Evolutionary conservation across 192 early-diverging fungal genomes (phyloP).

Genomic region (Podila clonocystis): DNA sequence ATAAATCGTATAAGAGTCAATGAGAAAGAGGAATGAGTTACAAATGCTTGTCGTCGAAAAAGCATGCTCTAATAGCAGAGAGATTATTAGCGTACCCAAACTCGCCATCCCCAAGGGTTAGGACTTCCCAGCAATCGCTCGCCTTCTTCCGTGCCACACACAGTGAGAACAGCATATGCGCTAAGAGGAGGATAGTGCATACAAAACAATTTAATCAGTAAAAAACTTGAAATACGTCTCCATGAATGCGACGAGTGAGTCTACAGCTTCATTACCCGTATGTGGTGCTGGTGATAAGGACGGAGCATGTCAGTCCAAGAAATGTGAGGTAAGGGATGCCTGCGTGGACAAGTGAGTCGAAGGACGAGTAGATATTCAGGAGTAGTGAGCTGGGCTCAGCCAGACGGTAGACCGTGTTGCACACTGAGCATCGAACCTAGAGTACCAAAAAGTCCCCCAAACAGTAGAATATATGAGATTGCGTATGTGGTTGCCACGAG

Average conservation of each 20-base stretch:
- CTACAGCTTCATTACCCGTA: conserved; percentile 57
- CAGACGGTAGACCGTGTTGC: conserved; percentile 69
- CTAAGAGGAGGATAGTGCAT: conserved; percentile 12
- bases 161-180: conserved; percentile 71
- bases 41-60: neutral
- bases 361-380: conserved; percentile 58
- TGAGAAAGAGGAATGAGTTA: neutral
- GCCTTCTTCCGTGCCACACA: conserved; percentile 73
- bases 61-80: neutral
- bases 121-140: conserved; percentile 62
- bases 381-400: conserved; percentile 62
- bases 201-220: neutral
- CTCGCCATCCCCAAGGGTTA: conserved; percentile 68
- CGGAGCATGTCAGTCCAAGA: conserved; percentile 67
- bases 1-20: neutral
- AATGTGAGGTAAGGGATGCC: conserved; percentile 71
- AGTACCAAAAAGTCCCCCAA: neutral
- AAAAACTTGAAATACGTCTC: too few species aligned
- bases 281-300: conserved; percentile 71
- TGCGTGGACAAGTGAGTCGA: conserved; percentile 65
- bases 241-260: neutral
- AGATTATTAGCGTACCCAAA: conserved; percentile 63
- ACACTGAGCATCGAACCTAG: conserved; percentile 78
- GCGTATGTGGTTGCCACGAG: too few species aligned
- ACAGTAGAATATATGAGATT: neutral